Evolutionary conservation across 1,284 basidiomycete genomes (phyloP).

Genomic region (Cutaneotrichosporon sp.): DNA sequence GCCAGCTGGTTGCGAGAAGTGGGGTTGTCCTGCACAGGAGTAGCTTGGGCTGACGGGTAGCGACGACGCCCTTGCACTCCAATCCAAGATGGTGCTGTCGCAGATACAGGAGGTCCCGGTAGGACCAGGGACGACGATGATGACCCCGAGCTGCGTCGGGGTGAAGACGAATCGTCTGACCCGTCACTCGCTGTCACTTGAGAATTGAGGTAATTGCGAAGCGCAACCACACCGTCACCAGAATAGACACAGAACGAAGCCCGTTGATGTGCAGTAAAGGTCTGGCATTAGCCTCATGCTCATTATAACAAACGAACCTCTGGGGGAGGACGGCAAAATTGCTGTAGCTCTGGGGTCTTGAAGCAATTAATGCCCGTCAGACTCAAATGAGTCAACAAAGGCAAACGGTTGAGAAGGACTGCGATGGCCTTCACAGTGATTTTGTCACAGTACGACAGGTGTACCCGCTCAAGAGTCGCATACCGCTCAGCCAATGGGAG

Average conservation of each 20-base stretch:
- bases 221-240: conserved; percentile 77
- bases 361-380: conserved; percentile 94
- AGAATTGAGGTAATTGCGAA: conserved; percentile 64
- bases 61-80: neutral
- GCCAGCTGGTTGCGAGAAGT: neutral
- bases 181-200: conserved; percentile 1
- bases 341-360: conserved; percentile 74
- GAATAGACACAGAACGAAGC: conserved; percentile 97
- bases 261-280: conserved; percentile 86
- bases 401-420: conserved; percentile 78
- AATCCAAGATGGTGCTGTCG: neutral
- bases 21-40: neutral
- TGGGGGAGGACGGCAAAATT: conserved; percentile 84
- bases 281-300: conserved; percentile 51
- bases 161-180: conserved; percentile 5
- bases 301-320: conserved; percentile 55
- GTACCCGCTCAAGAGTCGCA: conserved; percentile 85
- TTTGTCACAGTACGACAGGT: conserved; percentile 95
- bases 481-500: conserved; percentile 70
- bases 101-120: neutral
- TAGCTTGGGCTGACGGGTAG: neutral
- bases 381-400: conserved; percentile 87
- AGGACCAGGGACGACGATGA: conserved; percentile 3
- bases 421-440: conserved; percentile 87
- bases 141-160: conserved; percentile 1